These are phyloP conservation scores for Solanum bulbocastanum DNA, from an alignment of 257 asterid genomes.

Conservation along the genomic window DNA sequence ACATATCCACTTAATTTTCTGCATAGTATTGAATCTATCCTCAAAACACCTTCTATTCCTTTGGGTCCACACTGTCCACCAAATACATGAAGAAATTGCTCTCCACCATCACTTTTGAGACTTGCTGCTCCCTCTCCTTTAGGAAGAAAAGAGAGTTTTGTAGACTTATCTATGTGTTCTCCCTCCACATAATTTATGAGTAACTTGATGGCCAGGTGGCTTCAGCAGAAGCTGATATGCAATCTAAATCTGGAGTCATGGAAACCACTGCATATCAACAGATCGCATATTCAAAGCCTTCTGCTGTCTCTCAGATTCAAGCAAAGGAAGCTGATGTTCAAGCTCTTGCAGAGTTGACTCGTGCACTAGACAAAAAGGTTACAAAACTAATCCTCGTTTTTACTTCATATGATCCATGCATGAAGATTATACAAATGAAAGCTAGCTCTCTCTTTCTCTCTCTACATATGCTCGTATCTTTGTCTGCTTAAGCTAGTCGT, in stretches of 20 bases:
- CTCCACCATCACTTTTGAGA: neutral
- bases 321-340: slow-evolving; percentile 91
- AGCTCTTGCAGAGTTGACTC: slow-evolving; percentile 71
- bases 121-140: neutral
- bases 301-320: slow-evolving; percentile 38
- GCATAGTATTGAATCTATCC: neutral
- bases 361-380: slow-evolving; percentile 93
- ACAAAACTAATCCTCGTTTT: neutral
- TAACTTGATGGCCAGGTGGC: slow-evolving; percentile 30
- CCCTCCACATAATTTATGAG: neutral
- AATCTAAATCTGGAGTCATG: slow-evolving; percentile 21
- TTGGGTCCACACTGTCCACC: neutral
- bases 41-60: neutral
- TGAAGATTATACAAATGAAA: neutral
- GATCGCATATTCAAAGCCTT: slow-evolving; percentile 28
- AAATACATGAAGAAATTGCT: neutral
- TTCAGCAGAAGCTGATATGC: slow-evolving; percentile 31
- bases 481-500: neutral
- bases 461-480: neutral
- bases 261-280: slow-evolving; percentile 31
- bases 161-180: neutral
- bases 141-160: neutral
- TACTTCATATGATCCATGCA: neutral
- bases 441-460: neutral
- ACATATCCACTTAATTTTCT: neutral